Conservation (phyloP, 2,329 filamentous ascomycete species). For the Chrysosporium keratinophilum region DNA sequence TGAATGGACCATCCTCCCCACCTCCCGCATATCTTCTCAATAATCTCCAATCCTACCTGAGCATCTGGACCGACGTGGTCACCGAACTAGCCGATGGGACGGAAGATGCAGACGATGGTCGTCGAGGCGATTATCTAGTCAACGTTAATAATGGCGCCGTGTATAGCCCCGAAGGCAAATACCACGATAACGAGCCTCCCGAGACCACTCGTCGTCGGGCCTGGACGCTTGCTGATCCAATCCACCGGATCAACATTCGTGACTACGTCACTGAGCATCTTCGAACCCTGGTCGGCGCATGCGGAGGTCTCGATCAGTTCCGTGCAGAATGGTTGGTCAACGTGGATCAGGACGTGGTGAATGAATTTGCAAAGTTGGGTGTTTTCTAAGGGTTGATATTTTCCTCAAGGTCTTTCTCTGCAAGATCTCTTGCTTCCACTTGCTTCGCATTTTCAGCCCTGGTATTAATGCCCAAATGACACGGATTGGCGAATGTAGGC, state of each 20-base stretch:
- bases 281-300: slow-evolving; percentile 30
- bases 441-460: neutral
- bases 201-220: slow-evolving; percentile 34
- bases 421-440: neutral
- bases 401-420: neutral
- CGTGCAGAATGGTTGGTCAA: slow-evolving; percentile 36
- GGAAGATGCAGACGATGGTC: slow-evolving; percentile 26
- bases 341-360: slow-evolving; percentile 35
- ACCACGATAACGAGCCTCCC: slow-evolving; percentile 30
- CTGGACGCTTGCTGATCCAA: slow-evolving; percentile 33
- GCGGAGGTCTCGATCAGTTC: slow-evolving; percentile 35
- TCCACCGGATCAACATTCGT: slow-evolving; percentile 38
- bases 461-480: neutral
- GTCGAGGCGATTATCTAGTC: slow-evolving; percentile 34
- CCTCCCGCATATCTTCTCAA: slow-evolving; percentile 34
- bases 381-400: slow-evolving; percentile 7
- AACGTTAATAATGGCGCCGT: slow-evolving; percentile 25
- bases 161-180: slow-evolving; percentile 25
- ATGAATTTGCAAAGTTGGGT: slow-evolving; percentile 19
- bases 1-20: slow-evolving; percentile 28
- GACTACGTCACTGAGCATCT: slow-evolving; percentile 36
- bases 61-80: slow-evolving; percentile 39
- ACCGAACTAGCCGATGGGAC: slow-evolving; percentile 37
- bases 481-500: neutral
- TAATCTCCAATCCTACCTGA: slow-evolving; percentile 38